Conservation (phyloP, 805 yeast species). For the Hanseniaspora taiwanica region DNA sequence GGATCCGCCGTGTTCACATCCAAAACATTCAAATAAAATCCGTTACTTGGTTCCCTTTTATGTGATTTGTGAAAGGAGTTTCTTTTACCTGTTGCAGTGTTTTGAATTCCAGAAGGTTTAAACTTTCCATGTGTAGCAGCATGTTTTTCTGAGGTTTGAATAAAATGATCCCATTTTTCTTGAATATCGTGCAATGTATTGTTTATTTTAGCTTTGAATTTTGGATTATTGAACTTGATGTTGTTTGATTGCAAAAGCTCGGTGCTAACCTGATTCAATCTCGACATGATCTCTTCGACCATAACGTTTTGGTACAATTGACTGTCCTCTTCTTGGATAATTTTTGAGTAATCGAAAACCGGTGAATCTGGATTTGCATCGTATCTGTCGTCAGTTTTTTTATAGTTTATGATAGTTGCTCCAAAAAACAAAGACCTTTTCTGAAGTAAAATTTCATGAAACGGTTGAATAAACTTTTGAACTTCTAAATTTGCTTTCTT, state of each 20-base stretch:
- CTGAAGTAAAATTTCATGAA: neutral
- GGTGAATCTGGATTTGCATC: neutral
- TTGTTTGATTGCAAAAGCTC: neutral
- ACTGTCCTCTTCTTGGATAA: neutral
- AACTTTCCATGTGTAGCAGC: no score
- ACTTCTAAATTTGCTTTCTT: neutral
- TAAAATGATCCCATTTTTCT: neutral
- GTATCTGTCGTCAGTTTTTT: neutral
- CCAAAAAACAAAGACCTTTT: neutral
- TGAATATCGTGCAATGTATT: neutral
- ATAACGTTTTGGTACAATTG: neutral
- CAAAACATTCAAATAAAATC: neutral
- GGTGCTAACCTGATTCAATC: neutral
- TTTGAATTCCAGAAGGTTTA: neutral
- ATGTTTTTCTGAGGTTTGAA: no score
- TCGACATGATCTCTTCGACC: neutral
- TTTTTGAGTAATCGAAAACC: neutral
- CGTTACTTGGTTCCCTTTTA: neutral
- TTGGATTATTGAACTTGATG: neutral
- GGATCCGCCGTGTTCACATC: neutral
- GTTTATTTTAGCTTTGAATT: neutral
- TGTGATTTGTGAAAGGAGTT: neutral
- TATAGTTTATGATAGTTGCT: neutral
- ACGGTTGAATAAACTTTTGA: neutral
- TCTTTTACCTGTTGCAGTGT: neutral